Percentiles rank a stretch among this genome's conserved stretches.
Conservation (phyloP, 345 rosid species). For the Leavenworthia alabamica region DNA sequence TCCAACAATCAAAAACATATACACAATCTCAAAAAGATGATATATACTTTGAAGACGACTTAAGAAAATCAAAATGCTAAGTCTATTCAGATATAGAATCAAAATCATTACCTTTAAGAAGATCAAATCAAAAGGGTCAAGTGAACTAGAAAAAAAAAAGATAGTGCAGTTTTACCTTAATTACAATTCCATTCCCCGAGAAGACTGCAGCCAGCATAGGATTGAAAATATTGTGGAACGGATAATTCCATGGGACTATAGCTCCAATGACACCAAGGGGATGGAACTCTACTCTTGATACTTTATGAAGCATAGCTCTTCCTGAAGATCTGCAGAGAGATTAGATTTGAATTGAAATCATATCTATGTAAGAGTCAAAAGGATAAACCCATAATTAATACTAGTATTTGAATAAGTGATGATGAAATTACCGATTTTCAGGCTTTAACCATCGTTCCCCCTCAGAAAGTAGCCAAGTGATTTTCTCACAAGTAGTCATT, state of each 20-base stretch:
- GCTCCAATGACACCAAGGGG: slow-evolving; percentile 97
- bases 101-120: not conserved
- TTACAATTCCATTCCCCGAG: slow-evolving; percentile 89
- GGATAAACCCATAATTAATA: not conserved
- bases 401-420: too few species aligned
- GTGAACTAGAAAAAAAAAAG: not conserved
- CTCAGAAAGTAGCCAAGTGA: slow-evolving; percentile 97
- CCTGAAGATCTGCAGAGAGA: slow-evolving; percentile 65
- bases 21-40: slow-evolving; percentile 10
- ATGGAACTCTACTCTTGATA: slow-evolving; percentile 79
- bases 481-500: slow-evolving; percentile 99
- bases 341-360: not conserved
- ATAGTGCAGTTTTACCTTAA: slow-evolving; percentile 48
- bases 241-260: slow-evolving; percentile 98
- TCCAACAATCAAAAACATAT: slow-evolving; percentile 11
- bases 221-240: slow-evolving; percentile 96
- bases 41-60: not conserved
- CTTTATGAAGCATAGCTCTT: slow-evolving; percentile 93
- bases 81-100: slow-evolving; percentile 4
- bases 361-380: not conserved
- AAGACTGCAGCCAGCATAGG: slow-evolving; percentile 97
- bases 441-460: slow-evolving; percentile 97
- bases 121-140: not conserved
- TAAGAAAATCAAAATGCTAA: slow-evolving; percentile 3
- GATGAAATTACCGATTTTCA: slow-evolving; percentile 55